phyloP scores from a whole-genome alignment of 768 basidiomycete species.

The Russula emetica region DNA sequence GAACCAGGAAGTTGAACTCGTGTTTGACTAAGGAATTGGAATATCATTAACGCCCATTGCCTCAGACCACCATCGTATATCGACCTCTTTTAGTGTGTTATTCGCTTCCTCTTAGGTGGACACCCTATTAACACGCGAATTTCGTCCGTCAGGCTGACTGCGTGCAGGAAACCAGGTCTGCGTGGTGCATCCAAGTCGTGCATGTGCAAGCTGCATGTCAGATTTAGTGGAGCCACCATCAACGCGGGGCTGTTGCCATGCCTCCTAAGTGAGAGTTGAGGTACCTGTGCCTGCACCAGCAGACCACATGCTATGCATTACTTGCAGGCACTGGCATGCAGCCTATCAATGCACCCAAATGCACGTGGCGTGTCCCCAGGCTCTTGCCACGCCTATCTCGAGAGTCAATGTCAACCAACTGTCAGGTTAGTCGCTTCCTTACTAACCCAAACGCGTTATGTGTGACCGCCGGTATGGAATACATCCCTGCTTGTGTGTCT shows the following conservation, averaged over 20 bases:
- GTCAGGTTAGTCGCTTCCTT: not conserved
- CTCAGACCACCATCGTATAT: not conserved
- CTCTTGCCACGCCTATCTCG: not conserved
- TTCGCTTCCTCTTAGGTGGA: not conserved
- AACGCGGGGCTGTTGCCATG: not conserved
- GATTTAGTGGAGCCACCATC: not conserved
- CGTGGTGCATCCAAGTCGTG: not conserved
- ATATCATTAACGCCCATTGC: not conserved
- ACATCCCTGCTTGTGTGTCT: not conserved
- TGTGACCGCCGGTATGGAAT: not conserved
- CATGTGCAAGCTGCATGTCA: slow-evolving; percentile 15
- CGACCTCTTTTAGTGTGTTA: not conserved
- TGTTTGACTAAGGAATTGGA: not conserved
- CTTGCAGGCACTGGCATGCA: not conserved
- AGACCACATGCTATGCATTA: slow-evolving; percentile 4
- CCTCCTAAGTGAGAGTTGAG: not conserved
- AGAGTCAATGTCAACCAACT: not conserved
- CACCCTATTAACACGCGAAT: slow-evolving; percentile 1
- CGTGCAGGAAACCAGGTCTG: not conserved
- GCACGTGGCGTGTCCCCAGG: not conserved
- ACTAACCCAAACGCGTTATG: not conserved
- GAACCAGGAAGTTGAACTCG: not conserved
- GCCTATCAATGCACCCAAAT: not conserved
- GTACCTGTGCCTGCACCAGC: not conserved
- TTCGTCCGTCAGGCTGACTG: not conserved